Evolutionary conservation across 1,284 basidiomycete genomes (phyloP).

Genomic region (Boletus nobilissimus): DNA sequence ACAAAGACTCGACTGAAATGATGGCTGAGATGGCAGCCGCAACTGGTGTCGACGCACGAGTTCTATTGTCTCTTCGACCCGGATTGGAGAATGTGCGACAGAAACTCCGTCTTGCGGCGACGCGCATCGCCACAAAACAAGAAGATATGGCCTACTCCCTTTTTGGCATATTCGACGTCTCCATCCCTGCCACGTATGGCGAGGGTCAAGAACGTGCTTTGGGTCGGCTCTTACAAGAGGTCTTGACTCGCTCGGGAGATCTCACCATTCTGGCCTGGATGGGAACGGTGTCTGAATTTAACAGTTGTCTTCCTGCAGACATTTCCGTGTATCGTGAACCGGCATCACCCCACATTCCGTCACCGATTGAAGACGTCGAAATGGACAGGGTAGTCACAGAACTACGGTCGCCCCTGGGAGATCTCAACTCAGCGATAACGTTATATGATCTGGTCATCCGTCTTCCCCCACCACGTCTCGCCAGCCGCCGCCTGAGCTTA

Average conservation of each 20-base stretch:
- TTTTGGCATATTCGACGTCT: slow-evolving; percentile 9
- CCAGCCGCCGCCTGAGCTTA: slow-evolving; percentile 2
- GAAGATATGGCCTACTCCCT: slow-evolving; percentile 14
- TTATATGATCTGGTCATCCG: neutral
- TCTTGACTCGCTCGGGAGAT: slow-evolving; percentile 10
- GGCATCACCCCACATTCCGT: neutral
- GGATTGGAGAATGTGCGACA: slow-evolving; percentile 6
- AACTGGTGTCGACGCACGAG: neutral
- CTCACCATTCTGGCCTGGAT: slow-evolving; percentile 9
- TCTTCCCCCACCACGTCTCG: neutral
- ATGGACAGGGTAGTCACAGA: neutral
- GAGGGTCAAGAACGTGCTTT: neutral
- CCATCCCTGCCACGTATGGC: slow-evolving; percentile 7
- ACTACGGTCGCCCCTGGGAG: neutral
- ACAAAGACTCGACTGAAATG: neutral
- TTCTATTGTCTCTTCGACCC: neutral
- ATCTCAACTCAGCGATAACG: neutral
- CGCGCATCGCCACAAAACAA: neutral
- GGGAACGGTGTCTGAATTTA: slow-evolving; percentile 5
- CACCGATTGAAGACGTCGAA: neutral
- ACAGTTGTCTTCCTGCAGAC: slow-evolving; percentile 15
- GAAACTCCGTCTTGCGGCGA: slow-evolving; percentile 11
- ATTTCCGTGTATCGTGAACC: neutral
- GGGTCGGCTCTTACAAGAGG: slow-evolving; percentile 1
- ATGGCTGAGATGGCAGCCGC: slow-evolving; percentile 5